Evolutionary conservation across 2,329 filamentous ascomycete genomes (phyloP).

Genomic region (Colletotrichum spinosum): DNA sequence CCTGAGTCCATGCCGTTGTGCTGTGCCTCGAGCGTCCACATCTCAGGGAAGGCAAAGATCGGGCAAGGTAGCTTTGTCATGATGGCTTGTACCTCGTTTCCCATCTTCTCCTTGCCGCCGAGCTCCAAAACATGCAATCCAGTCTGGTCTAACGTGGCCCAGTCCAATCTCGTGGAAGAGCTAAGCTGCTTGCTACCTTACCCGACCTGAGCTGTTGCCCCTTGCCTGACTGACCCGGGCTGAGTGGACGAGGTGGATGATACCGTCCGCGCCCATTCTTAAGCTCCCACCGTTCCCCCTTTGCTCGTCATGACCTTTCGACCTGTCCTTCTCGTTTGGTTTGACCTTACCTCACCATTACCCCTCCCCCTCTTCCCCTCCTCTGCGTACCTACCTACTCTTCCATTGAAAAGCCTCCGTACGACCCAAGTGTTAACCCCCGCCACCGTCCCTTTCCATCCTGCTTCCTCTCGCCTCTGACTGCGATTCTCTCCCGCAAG

Average conservation of each 20-base stretch:
- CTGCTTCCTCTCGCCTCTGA: constrained; percentile 2
- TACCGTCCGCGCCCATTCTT: constrained; percentile 24
- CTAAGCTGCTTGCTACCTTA: too few species aligned
- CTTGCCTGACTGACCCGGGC: background rate
- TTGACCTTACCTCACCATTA: background rate
- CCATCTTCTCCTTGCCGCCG: constrained; percentile 7
- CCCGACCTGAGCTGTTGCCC: too few species aligned
- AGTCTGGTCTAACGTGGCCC: too few species aligned
- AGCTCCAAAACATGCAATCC: constrained; percentile 21
- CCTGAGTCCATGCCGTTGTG: background rate
- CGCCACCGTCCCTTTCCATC: background rate
- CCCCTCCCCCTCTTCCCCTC: constrained; percentile 17
- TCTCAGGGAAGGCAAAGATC: background rate
- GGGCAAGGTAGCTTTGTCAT: constrained; percentile 1
- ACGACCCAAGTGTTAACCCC: constrained; percentile 1
- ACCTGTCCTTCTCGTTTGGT: constrained; percentile 7
- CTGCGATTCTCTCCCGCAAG: background rate
- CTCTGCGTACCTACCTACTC: background rate
- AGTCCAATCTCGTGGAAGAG: too few species aligned
- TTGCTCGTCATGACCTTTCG: constrained; percentile 1
- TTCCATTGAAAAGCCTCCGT: constrained; percentile 11
- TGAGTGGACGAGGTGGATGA: background rate
- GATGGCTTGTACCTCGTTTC: constrained; percentile 2
- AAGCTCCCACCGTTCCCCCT: constrained; percentile 22
- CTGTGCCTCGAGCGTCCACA: too few species aligned